A percentile compares a stretch with the other conserved stretches of the same genome.
Conservation (phyloP, 2,329 filamentous ascomycete species). For the Venturia effusa region DNA sequence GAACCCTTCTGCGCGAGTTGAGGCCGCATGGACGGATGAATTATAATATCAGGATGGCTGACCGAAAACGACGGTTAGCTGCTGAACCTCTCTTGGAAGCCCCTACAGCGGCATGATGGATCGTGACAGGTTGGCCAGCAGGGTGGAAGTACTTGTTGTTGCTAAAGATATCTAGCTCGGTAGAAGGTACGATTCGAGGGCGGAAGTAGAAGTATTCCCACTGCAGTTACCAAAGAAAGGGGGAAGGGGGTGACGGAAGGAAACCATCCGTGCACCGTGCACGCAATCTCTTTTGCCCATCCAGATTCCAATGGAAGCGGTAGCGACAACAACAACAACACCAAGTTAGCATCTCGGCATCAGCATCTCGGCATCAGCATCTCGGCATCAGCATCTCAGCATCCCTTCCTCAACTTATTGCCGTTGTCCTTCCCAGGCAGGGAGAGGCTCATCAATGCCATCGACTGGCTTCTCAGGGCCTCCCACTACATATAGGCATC, state of each 20-base stretch:
- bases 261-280: neutral
- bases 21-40: neutral
- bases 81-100: neutral
- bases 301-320: too few relatives aligned
- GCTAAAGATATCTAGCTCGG: neutral
- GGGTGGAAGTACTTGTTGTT: neutral
- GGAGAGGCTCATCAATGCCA: too few relatives aligned
- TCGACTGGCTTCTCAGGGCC: too few relatives aligned
- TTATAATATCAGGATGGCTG: neutral
- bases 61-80: neutral
- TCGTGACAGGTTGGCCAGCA: neutral
- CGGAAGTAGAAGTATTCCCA: neutral
- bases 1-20: neutral
- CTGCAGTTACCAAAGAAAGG: too few relatives aligned
- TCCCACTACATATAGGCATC: too few relatives aligned
- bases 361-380: too few relatives aligned
- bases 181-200: too few relatives aligned
- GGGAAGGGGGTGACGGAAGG: neutral
- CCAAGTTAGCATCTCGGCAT: too few relatives aligned
- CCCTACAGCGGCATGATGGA: neutral
- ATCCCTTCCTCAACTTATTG: too few relatives aligned
- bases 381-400: too few relatives aligned
- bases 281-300: neutral
- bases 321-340: too few relatives aligned
- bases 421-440: too few relatives aligned